Base-by-base conservation (phyloP, 1,139 yeast genomes). In the Suhomyces guaymorum region DNA sequence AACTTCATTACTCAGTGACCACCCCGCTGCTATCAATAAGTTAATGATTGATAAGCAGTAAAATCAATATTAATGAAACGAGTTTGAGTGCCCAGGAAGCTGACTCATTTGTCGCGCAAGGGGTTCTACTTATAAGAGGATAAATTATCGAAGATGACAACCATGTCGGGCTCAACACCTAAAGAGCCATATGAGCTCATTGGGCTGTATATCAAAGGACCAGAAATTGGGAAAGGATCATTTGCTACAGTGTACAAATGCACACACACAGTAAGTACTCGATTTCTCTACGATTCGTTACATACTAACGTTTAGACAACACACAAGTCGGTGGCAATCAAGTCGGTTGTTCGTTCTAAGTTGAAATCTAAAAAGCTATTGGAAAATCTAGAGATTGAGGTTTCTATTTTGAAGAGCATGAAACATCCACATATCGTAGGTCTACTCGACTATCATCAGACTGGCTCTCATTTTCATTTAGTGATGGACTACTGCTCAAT, bases 401-500 rank as follows among this genome's bases (percentile, higher is more conserved):
- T 92, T 32, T 70, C 85, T 32, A 92, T 92, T 33, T 70, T 92
- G 47, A 88, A 89, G 63, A 79, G 84, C 33, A 74, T 92, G 71
- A 80, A 82, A 48, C 96, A 92, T 54, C 96, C 97, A 3, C 97
- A 92, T 58, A 86, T 92, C 34, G 98, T 92, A 4, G 82, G 84
- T 10, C 67, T 92, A 32, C 61, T 86, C 37, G 97, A 90, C 52
- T 88, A 87, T 55, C 80, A 82, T 43, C 84, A 87, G 52, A 84
- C 96, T 1, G 59, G 78, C 8, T 68, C 84, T 8, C 88, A 90
- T 59, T 87, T 89, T 63, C 94, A 88, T 59, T 68, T 92, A 46
- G 80, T 90, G n/a, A 92, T 92, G 97, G 97, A 92, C 57, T 92
- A 88, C 62, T 92, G 98, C 57, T 82, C 97, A 0, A 70, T 92